A percentile compares a stretch with the other conserved stretches of the same genome.
Conservation (phyloP, 2,329 filamentous ascomycete genomes). For the Phialocephala subalpina region DNA sequence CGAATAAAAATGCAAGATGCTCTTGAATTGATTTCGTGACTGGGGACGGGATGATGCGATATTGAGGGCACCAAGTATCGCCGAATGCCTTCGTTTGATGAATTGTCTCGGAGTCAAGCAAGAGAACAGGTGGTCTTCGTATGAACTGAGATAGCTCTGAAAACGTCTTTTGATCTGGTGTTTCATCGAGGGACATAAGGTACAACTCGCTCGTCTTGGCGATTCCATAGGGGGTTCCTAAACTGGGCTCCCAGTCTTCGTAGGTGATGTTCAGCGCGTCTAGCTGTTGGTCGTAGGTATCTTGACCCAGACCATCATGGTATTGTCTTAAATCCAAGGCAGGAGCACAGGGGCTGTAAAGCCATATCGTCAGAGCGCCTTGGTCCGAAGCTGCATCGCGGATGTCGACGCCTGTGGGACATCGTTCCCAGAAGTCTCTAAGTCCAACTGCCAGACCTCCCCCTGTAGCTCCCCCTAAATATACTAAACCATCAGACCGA, state of each 20-base stretch:
- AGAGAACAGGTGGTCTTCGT: constrained; percentile 60
- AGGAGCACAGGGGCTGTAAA: constrained; percentile 63
- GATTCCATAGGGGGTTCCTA: constrained; percentile 64
- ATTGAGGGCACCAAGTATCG: constrained; percentile 59
- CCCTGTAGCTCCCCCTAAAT: constrained; percentile 63
- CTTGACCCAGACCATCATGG: constrained; percentile 63
- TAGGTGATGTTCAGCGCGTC: constrained; percentile 70
- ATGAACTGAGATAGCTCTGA: constrained; percentile 53
- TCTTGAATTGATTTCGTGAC: constrained; percentile 54
- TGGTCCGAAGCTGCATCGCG: constrained; percentile 56
- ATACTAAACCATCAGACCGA: constrained; percentile 62
- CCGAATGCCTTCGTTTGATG: constrained; percentile 60
- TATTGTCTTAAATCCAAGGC: constrained; percentile 65
- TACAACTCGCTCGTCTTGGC: constrained; percentile 65
- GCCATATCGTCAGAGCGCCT: constrained; percentile 64
- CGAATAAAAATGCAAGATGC: constrained; percentile 62
- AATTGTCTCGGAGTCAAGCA: constrained; percentile 57
- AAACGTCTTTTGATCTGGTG: constrained; percentile 57
- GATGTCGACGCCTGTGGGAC: constrained; percentile 65
- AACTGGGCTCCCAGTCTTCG: constrained; percentile 65
- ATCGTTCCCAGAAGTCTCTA: constrained; percentile 70
- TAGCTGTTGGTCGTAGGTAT: constrained; percentile 63
- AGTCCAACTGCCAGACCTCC: constrained; percentile 68
- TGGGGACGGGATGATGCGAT: constrained; percentile 34
- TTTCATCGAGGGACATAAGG: constrained; percentile 59